Evolutionary conservation across 129 eudicot species (phyloP), one percentile per base, ranked within the genome.

Genomic region (Flaveria sonorensis): DNA sequence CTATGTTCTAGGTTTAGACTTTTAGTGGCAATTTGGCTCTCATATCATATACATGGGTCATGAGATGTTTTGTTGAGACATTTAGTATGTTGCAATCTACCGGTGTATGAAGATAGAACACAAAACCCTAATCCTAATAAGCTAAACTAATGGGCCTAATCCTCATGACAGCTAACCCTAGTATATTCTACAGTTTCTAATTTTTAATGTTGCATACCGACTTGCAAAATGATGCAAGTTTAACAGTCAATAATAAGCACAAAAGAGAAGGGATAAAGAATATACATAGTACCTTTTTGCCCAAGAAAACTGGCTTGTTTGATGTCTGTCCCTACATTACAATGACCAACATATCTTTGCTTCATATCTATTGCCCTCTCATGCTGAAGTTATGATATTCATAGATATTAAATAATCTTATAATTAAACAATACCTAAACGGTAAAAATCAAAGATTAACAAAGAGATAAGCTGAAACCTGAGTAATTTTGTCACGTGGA

Each of bases 241-340:
- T 46, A 19, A 47, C 32, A 76, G 64, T 76, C 23, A 32, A 62
- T 65, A 51, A 66, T 66, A 66, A 10, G 71, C 32, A 46, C 39
- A 57, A 40, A 78, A 26, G 50, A 46, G 69, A 76, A 30, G 51
- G 12, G 60, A 42, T 28, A 14, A 74, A 21, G 16, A 48, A 47
- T 28, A 14, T 23, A 36, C 67, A 10, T 15, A 63, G 46, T 83
- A 94, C 98, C 98, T 86, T 64, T 87, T 79, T 87, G 96, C 45
- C 99, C 99, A 72, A 94, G 86, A 76, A 94, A 94, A 77, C 96
- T 94, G 43, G 99, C 99, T 76, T 94, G 99, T 78, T 94, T 94
- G 80, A 94, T 94, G 76, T 94, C 99, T 9, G 99, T 94, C 81
- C 99, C 97, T 9, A 86, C 82, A 76, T 94, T 94, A 72, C 97